Evolutionary conservation across 345 rosid genomes (phyloP), one percentile per base, ranked within the genome.

Genomic region (Punica granatum): DNA sequence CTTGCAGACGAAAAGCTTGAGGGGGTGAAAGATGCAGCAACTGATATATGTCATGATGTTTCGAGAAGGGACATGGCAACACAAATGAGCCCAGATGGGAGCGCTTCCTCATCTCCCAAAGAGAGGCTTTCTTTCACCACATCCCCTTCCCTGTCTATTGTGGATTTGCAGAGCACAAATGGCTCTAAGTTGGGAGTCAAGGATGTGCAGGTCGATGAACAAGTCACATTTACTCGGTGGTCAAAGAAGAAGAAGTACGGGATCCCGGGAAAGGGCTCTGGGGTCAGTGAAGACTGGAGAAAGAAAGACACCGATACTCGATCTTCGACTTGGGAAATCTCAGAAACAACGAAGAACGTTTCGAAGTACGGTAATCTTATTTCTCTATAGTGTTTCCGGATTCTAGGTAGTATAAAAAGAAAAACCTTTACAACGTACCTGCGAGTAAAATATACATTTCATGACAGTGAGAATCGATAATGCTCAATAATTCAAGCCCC

Each of bases 1-100:
- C 75, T 46, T 73, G 36, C 81, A 86, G 98, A 81, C 73, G 82
- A 66, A 69, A 87, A 82, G 28, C 68, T 69, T 70, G 81, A 77
- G 26, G 80, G 72, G 35, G 69, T 68, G 37, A 84, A 80, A 77
- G 90, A 91, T 85, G 84, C 82, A 42, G 86, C 82, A 42, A 77
- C 77, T n/a, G 83, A 86, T 77, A 70, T 90, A 66, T 80, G 84
- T 53, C 78, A 75, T 51, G 84, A 80, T 76, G 83, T 80, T 63
- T 91, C 99, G 69, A 86, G 90, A 80, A 89, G 99, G 80, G 99
- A 94, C 77, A 89, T 89, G 91, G 97, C 97, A 4, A 94, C 99
- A 14, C 97, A 91, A 70, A 94, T 94, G 99, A 91, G 99, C 59
- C 99, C 92, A 19, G 88, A 81, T 58, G 86, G 87, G 63, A 85